Evolutionary conservation across 106 monocot genomes (phyloP), one percentile per base, ranked within the genome.

Genomic region (Gastrodia elata): DNA sequence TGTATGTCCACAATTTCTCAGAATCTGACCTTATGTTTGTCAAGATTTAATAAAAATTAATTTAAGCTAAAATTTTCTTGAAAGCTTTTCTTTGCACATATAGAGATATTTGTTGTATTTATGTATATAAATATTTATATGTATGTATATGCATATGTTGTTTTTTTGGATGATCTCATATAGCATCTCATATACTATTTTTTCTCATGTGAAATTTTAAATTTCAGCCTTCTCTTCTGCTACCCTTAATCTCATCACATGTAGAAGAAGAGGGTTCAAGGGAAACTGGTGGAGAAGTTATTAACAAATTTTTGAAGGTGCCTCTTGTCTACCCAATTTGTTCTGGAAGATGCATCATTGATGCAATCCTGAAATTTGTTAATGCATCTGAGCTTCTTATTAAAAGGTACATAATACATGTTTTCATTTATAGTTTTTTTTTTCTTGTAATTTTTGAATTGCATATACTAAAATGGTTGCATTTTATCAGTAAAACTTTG

Each of bases 141-240:
- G 0, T 52, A 6, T 52, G 7, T 52, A 6, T n/a, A 22, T 22
- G 4, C 22, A 22, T 22, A 6, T 52, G 3, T n/a, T 49, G 18
- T 49, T 15, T 49, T 61, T 61, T 61, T 61, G 27, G 32, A 8
- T 58, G 3, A 3, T 61, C 61, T 61, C 32, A 14, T 61, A 61
- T 61, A 32, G 6, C 6, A 55, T 30, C 32, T 10, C 2, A 1
- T 14, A n/a, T 22, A 61, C 0, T 61, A 61, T 61, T 32, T 4
- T 15, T 61, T 27, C 61, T 52, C 1, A 52, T 22, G n/a, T 30
- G 32, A 16, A 11, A 61, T 61, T 13, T 75, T 35, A 65, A 39
- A 13, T 74, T 80, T 72, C 89, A 94, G 93, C 93, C 93, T 43
- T 75, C 87, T 86, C 74, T 94, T 43, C 79, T 94, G 76, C 43